phyloP scores from a whole-genome alignment of 2,329 filamentous ascomycete genomes.

The Aspergillus quadricinctus region DNA sequence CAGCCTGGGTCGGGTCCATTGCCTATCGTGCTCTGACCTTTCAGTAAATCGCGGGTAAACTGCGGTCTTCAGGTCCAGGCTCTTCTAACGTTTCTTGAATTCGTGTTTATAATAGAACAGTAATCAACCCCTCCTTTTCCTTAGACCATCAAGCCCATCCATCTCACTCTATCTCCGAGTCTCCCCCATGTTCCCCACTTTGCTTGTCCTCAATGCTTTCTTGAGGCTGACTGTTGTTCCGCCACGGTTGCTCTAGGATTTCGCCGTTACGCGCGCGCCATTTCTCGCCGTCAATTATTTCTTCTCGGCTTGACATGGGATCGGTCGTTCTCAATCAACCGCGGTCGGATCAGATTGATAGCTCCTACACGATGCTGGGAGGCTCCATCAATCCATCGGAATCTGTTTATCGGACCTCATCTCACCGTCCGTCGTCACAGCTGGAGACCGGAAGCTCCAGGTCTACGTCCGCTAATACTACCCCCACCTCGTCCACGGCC shows the following conservation, averaged over 20 bases:
- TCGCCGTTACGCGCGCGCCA: constrained; percentile 3
- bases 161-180: not conserved
- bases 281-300: constrained; percentile 1
- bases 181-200: not conserved
- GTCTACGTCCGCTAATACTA: constrained; percentile 26
- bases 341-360: constrained; percentile 66
- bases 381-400: constrained; percentile 39
- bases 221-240: constrained; percentile 11
- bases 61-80: constrained; percentile 4
- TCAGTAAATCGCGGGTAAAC: not conserved
- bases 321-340: constrained; percentile 63
- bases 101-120: constrained; percentile 9
- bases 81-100: constrained; percentile 1
- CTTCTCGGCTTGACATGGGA: constrained; percentile 51
- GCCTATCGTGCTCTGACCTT: not conserved
- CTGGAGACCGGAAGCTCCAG: constrained; percentile 25
- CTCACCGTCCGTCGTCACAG: constrained; percentile 20
- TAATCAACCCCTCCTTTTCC: constrained; percentile 8
- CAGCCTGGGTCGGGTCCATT: constrained; percentile 12
- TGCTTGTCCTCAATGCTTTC: not conserved
- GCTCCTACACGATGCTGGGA: constrained; percentile 66
- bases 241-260: constrained; percentile 7
- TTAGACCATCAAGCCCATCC: constrained; percentile 7
- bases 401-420: constrained; percentile 31
- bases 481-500: constrained; percentile 35